Conservation (phyloP, 768 basidiomycete genomes). For the Ephemerocybe angulata region DNA sequence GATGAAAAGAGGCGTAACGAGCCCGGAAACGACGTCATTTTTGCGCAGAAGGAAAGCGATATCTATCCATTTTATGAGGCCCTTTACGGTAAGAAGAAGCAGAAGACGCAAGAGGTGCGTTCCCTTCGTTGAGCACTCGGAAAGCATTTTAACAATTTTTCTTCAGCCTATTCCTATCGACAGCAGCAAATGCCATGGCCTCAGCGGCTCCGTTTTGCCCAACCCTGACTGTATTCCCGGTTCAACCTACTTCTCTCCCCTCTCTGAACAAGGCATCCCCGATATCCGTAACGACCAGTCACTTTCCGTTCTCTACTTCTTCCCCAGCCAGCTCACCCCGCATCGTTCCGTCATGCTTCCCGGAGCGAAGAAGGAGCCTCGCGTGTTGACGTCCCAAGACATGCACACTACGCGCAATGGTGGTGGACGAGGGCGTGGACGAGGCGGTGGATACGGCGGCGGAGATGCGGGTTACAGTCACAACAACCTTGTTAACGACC, state of each 20-base stretch:
- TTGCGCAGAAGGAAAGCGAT: slow-evolving; percentile 79
- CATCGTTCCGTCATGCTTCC: slow-evolving; percentile 83
- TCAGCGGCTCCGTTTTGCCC: slow-evolving; percentile 74
- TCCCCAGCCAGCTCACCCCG: slow-evolving; percentile 81
- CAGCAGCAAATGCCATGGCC: slow-evolving; percentile 64
- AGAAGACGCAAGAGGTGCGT: slow-evolving; percentile 57
- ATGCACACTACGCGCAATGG: slow-evolving; percentile 63
- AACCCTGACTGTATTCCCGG: slow-evolving; percentile 90
- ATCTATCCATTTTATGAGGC: slow-evolving; percentile 85
- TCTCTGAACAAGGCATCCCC: slow-evolving; percentile 54
- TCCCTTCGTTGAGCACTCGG: slow-evolving; percentile 1
- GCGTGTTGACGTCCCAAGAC: slow-evolving; percentile 65
- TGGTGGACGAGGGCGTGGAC: slow-evolving; percentile 53
- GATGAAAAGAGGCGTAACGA: slow-evolving; percentile 82
- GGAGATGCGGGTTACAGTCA: slow-evolving; percentile 32
- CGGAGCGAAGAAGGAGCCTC: slow-evolving; percentile 57
- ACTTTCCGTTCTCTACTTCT: slow-evolving; percentile 82
- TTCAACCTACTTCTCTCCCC: slow-evolving; percentile 80
- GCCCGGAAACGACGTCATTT: slow-evolving; percentile 81
- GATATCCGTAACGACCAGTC: slow-evolving; percentile 88
- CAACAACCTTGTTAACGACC: slow-evolving; percentile 40
- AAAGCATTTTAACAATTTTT: slow-evolving; percentile 13
- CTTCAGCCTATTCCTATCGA: slow-evolving; percentile 74
- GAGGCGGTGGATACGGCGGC: slow-evolving; percentile 36
- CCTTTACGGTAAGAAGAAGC: slow-evolving; percentile 88